Evolutionary conservation across 805 yeast species (phyloP), one percentile per base, ranked within the genome.

Genomic region (Wickerhamomyces ciferrii): DNA sequence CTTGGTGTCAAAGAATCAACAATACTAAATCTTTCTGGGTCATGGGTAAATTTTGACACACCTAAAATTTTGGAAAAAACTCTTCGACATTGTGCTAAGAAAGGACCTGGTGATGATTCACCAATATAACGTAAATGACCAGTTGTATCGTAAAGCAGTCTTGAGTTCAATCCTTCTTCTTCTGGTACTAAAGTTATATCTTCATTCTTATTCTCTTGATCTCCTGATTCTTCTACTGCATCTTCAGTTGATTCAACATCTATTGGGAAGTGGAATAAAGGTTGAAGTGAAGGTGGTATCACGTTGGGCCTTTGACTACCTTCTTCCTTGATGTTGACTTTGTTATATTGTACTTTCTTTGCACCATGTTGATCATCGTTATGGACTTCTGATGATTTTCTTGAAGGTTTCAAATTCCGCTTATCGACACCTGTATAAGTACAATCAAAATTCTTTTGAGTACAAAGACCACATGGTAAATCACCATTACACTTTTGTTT

Each of bases 31-130:
- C 67, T 62, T 39, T 65, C 62, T 4, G 73, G 67, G 44, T 71
- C 74, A 35, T 61, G 62, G 1, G 71, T 65, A 45, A 72, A 70
- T 13, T 58, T 56, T 2, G 71, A 63, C 7, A 56, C 52, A 0
- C 72, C 71, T 29, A 67, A 44, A 2, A 55, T 52, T 17, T 53
- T 58, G 25, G 52, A 48, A 50, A 71, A 72, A 1, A 72, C 56
- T 44, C 65, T 67, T 11, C 75, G 54, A 3, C 70, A 62, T 49
- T 73, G 76, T 31, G 68, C 57, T 7, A 73, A 55, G 39, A 70
- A 61, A 2, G 76, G 68, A 11, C 69, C 58, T 0, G 74, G 69
- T 23, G 71, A 68, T 27, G 71, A 63, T 45, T 72, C 76, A 9
- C 76, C 76, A 43, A 71, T 49, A 45, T 69, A 71, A 21, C 72